Base-by-base conservation (phyloP, 2,329 filamentous ascomycete genomes). In the Teratosphaeria viscida region DNA sequence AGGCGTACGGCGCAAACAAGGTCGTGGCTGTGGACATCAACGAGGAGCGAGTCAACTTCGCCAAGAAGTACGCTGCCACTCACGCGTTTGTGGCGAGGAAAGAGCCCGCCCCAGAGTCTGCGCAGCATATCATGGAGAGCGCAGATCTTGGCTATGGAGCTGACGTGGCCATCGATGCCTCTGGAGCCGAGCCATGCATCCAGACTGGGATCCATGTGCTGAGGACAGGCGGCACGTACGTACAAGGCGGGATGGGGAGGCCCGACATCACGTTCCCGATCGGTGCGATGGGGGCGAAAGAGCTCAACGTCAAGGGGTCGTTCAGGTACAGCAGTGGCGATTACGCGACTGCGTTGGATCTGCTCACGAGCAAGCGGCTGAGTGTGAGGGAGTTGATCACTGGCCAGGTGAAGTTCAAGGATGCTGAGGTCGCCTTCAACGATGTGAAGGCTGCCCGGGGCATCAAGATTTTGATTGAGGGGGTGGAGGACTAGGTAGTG, bases 251-350 rank as follows among this genome's bases (percentile, higher is more conserved):
- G 59, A 95, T 96, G 90, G 92, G 92, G 70, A 88, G 87, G 72
- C 75, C 85, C 47, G 89, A 96, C 70, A 92, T 96, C 73, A 88
- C 76, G 8, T 96, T 96, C 78, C 92, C 92, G 57, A 95, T 97
- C 72, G 89, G 92, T 83, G 87, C 89, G 5, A 80, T 95, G 71
- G 95, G 91, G 73, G 81, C 86, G 56, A 96, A 96, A 78, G 92
- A 97, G 79, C 80, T 96, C 57, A 95, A 86, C 11, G 82, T 89
- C 54, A 89, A 87, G 71, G 92, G 92, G 26, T 92, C 87, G 63
- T 97, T 97, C 81, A 84, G 92, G 47, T 97, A 97, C 74, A 87
- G 87, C 3, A 83, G 85, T 58, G 92, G 92, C 23, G 92, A 96
- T 74, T 97, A 96, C 75, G 83, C 86, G 71, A 83, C 92, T 6